Conservation (phyloP, 2,329 filamentous ascomycete species). For the Dothistroma septosporum region DNA sequence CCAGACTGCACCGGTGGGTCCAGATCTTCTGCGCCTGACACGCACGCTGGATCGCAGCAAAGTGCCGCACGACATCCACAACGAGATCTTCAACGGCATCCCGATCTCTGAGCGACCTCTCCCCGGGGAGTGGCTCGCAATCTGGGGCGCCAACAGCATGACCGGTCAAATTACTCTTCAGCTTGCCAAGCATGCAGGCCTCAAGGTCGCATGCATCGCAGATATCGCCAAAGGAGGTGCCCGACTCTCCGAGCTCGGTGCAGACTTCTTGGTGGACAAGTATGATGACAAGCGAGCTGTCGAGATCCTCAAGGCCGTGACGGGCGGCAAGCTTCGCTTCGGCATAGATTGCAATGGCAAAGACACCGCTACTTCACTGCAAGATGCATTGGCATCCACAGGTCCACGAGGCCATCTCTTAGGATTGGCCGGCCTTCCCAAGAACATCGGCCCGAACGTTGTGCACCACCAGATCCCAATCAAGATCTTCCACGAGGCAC, state of each 20-base stretch:
- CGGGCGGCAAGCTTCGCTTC: conserved; percentile 58
- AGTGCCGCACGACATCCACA: conserved; percentile 58
- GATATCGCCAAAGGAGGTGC: conserved; percentile 64
- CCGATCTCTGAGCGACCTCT: conserved; percentile 50
- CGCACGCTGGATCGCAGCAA: conserved; percentile 43
- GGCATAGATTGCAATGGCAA: conserved; percentile 65
- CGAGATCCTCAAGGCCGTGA: conserved; percentile 58
- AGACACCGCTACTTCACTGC: conserved; percentile 58
- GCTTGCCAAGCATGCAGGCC: conserved; percentile 61
- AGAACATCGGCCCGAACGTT: conserved; percentile 47
- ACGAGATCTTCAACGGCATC: conserved; percentile 60
- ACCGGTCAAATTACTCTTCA: conserved; percentile 65
- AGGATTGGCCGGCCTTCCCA: conserved; percentile 64
- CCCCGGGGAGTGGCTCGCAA: conserved; percentile 64
- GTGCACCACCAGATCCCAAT: conserved; percentile 66
- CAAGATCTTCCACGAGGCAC: conserved; percentile 69
- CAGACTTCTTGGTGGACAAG: conserved; percentile 66
- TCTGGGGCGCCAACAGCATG: conserved; percentile 74
- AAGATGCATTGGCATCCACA: conserved; percentile 47
- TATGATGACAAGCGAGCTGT: conserved; percentile 63
- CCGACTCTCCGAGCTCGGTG: conserved; percentile 49
- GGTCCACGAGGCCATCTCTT: conserved; percentile 54
- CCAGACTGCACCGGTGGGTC: conserved; percentile 44
- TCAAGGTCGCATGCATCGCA: conserved; percentile 62
- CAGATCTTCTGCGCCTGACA: conserved; percentile 56